Evolutionary conservation across 2,329 filamentous ascomycete species (phyloP), one percentile per base, ranked within the genome.

Genomic region (Fusarium stilboides): DNA sequence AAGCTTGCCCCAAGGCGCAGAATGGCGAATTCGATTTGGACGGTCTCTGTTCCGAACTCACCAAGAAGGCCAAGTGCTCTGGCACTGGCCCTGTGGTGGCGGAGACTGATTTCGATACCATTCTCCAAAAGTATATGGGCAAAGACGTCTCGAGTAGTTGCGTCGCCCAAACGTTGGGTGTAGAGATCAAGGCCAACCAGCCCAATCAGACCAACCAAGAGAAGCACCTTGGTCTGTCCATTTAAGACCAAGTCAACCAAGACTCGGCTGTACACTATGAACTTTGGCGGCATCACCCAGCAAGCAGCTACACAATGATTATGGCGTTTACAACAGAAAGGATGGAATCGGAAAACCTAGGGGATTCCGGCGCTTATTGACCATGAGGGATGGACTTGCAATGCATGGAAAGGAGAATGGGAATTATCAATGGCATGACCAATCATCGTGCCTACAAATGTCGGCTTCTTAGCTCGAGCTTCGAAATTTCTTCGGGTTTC

Each of bases 61-160:
- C 95, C 69, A 93, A 94, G 78, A 99, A 99, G 83, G 96, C 96
- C 60, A 96, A 95, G 77, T 99, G 96, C 80, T 97, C 94, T 1
- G 93, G 97, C 72, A 91, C 87, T 19, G 95, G 96, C 17, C 93
- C 97, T 14, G 93, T 97, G 19, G 92, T 99, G 24, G 91, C 94
- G 66, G 91, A 97, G 81, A 89, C 89, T 56, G 94, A 98, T 75
- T 97, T 98, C 73, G 92, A 97, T 76, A 88, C 86, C 40, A 92
- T 94, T 53, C 86, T 95, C 81, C 87, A 84, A 65, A 89, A 89
- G 77, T 90, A 89, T 69, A 84, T 89, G 71, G 84, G 86, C 74
- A 80, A 81, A 65, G 78, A 82, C 22, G 75, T 75, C 26, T 76
- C 78, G 8, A 73, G 77, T 12, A 76, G 75, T 19, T 77, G 76